These are phyloP conservation scores for Clonostachys byssicola DNA, from an alignment of 2,329 filamentous ascomycete species.

Conservation along the genomic window DNA sequence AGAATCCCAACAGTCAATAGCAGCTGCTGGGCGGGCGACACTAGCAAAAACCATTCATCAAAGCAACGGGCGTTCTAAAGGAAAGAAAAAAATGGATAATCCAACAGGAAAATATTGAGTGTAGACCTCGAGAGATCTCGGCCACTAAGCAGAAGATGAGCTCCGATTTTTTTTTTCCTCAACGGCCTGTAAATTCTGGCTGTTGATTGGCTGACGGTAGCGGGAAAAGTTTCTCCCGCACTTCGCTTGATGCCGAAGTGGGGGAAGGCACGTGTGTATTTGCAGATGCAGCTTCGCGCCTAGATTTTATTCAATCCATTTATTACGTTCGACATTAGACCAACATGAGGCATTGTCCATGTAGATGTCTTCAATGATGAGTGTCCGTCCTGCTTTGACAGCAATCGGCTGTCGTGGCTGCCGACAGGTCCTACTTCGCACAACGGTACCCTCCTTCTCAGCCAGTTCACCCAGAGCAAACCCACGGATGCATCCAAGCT, in stretches of 20 bases:
- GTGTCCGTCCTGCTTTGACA: constrained; percentile 2
- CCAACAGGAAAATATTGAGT: not conserved
- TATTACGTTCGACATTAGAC: no score
- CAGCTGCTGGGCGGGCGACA: not conserved
- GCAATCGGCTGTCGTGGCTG: constrained; percentile 6
- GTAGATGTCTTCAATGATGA: not conserved
- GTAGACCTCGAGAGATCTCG: no score
- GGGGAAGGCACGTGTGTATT: no score
- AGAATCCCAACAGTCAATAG: not conserved
- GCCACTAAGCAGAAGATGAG: not conserved
- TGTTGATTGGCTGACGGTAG: no score
- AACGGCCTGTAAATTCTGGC: no score
- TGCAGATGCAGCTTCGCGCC: no score
- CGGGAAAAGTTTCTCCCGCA: no score
- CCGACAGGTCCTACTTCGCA: constrained; percentile 1
- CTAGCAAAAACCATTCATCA: not conserved
- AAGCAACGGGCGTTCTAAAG: not conserved
- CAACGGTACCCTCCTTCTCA: not conserved
- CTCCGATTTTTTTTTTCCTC: not conserved
- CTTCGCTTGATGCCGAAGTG: no score
- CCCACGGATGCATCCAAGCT: not conserved
- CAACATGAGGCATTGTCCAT: no score
- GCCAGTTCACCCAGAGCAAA: not conserved
- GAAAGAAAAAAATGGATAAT: not conserved
- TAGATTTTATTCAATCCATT: no score